These are phyloP conservation scores for Coemansia sp. DNA, from an alignment of 192 early-diverging fungal species.

Conservation along the genomic window DNA sequence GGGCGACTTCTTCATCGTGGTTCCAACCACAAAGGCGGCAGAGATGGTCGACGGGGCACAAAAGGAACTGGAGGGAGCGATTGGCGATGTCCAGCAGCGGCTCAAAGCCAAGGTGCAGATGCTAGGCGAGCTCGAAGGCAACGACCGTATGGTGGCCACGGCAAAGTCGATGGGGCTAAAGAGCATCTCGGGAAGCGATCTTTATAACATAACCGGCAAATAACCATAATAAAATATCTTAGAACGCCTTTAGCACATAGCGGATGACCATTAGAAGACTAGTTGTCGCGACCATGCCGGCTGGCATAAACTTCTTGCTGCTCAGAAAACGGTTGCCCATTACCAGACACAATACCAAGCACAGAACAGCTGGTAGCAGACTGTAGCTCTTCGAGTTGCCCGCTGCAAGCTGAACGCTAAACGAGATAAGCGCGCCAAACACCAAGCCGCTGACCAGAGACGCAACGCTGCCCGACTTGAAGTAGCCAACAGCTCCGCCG, in stretches of 20 bases:
- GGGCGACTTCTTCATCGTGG: conserved; percentile 52
- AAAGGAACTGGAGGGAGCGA: conserved; percentile 40
- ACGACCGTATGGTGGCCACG: conserved; percentile 10
- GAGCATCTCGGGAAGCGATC: conserved; percentile 15
- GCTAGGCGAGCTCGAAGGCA: conserved; percentile 35
- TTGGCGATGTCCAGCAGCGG: conserved; percentile 38
- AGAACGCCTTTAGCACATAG: conserved; percentile 20
- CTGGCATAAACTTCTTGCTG: conserved; percentile 52
- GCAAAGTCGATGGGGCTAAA: conserved; percentile 25
- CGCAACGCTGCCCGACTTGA: conserved; percentile 40
- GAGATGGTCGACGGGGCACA: conserved; percentile 42
- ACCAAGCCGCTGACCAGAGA: conserved; percentile 42
- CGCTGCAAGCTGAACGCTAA: conserved; percentile 31
- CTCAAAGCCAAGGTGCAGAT: conserved; percentile 34
- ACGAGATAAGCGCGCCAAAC: conserved; percentile 39
- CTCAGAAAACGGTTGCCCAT: conserved; percentile 42
- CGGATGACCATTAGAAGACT: conserved; percentile 40
- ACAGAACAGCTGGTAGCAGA: conserved; percentile 27
- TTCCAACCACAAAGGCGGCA: conserved; percentile 34
- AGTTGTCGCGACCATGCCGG: conserved; percentile 33
- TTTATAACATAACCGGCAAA: conserved; percentile 9
- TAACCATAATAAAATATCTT: not conserved
- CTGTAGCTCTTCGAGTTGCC: conserved; percentile 20
- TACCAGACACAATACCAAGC: conserved; percentile 29
- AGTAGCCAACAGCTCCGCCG: conserved; percentile 36